Conservation (phyloP, 306 rosid species). For the Hippophae gyantsensis region DNA sequence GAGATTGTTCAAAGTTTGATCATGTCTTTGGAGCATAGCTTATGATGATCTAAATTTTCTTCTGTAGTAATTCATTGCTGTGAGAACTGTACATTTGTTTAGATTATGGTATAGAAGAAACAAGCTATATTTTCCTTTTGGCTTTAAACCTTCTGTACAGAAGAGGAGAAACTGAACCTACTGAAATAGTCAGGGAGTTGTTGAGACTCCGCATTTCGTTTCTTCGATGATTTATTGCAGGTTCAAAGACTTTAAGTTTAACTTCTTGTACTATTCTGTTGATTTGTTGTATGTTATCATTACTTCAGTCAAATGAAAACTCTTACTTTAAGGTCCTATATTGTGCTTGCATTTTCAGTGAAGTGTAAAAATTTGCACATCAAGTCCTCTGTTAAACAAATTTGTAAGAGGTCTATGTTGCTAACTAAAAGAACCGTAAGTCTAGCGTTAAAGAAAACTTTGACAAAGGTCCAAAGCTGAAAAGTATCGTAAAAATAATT, state of each 20-base stretch:
- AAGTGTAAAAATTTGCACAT: too few relatives aligned
- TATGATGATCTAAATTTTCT: slow-evolving; percentile 29
- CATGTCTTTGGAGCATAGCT: slow-evolving; percentile 9
- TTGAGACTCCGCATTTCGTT: slow-evolving; percentile 20
- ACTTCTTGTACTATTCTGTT: slow-evolving; percentile 21
- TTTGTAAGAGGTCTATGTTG: too few relatives aligned
- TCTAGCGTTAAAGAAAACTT: too few relatives aligned
- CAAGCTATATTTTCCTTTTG: slow-evolving; percentile 17
- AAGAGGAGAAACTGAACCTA: slow-evolving; percentile 25
- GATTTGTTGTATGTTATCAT: slow-evolving; percentile 25
- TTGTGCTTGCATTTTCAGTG: not conserved
- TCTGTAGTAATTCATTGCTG: slow-evolving; percentile 21
- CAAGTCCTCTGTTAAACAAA: too few relatives aligned
- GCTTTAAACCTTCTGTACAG: slow-evolving; percentile 38
- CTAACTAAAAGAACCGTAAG: too few relatives aligned
- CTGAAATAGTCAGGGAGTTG: slow-evolving; percentile 21
- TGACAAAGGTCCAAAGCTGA: too few relatives aligned
- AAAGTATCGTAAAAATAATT: too few relatives aligned
- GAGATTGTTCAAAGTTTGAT: slow-evolving; percentile 16
- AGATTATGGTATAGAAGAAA: slow-evolving; percentile 37
- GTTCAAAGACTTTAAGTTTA: slow-evolving; percentile 17
- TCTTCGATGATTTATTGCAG: slow-evolving; percentile 18
- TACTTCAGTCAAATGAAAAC: slow-evolving; percentile 16
- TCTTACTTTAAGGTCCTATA: slow-evolving; percentile 15
- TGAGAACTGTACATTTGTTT: slow-evolving; percentile 35